Conservation (phyloP, 179 eudicot species). For the Gypsophila paniculata region DNA sequence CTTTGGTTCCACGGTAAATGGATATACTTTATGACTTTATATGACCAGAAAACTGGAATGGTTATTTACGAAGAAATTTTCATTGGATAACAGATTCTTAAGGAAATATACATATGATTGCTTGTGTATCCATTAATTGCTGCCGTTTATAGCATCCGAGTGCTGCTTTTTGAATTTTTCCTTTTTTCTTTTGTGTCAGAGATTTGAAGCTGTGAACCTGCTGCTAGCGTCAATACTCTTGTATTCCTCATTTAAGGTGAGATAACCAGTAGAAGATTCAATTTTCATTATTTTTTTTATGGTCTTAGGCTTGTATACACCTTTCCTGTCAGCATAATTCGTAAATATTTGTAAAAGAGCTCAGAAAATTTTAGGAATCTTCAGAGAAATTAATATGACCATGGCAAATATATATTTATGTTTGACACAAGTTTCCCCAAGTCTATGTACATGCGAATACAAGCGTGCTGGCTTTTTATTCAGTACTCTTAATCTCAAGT, state of each 20-base stretch:
- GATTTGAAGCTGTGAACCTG: constrained; percentile 82
- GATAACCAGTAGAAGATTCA: neutral
- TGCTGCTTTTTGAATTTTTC: neutral
- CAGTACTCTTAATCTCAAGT: too few species aligned
- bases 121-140: neutral
- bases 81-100: neutral
- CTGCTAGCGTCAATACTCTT: constrained; percentile 80
- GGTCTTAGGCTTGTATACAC: neutral
- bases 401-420: too few species aligned
- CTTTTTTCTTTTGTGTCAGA: constrained; percentile 43
- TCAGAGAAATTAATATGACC: too few species aligned
- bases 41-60: neutral
- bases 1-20: neutral
- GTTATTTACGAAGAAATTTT: neutral
- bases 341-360: too few species aligned
- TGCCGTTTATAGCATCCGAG: neutral
- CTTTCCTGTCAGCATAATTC: too few species aligned
- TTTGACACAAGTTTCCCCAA: too few species aligned
- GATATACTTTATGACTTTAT: neutral
- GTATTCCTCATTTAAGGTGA: constrained; percentile 87
- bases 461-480: too few species aligned
- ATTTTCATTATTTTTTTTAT: neutral
- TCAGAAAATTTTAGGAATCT: too few species aligned
- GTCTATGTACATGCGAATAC: too few species aligned
- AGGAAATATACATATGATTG: neutral